Evolutionary conservation across 257 asterid species (phyloP), one percentile per base, ranked within the genome.

Genomic region (Rhazya stricta): DNA sequence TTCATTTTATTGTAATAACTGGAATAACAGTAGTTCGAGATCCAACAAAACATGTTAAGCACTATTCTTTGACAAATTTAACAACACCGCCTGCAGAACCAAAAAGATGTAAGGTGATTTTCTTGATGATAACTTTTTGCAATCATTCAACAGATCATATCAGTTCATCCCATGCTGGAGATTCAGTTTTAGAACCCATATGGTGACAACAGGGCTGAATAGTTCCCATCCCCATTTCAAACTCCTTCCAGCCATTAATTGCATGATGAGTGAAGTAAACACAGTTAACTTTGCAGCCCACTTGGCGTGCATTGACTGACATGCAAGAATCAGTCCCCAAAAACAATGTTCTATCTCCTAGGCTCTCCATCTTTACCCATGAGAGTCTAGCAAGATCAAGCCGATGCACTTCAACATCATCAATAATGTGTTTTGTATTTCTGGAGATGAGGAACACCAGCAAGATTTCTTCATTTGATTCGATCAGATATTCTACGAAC

Each of bases 261-360:
- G 43, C 18, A 10, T 15, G 32, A 63, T 75, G 67, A 37, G 60
- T 76, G 73, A 79, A 85, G 60, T 73, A 79, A 23, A 86, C 76
- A 79, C 62, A 80, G 73, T 81, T 81, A 2, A 54, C 77, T 77
- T 67, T 83, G 77, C 84, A 81, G 3, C 89, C 84, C 60, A 74
- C 75, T 81, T 74, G 41, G 67, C 76, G 67, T 19, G 83, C 80
- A 60, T 46, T 16, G 15, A 83, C 83, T 39, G 74, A 71, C 37
- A 76, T 48, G 21, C 84, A 79, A 29, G 82, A 77, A 45, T 81
- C 74, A 37, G 72, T 71, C 72, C 76, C 86, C 43, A 69, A 21
- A 51, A 83, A 83, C 71, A 81, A 30, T 19, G 81, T 70, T 71
- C 73, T 75, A 34, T 81, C 83, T 51, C 81, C 84, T 10, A 81